phyloP scores from a whole-genome alignment of 768 basidiomycete species.

The Trametes elegans region DNA sequence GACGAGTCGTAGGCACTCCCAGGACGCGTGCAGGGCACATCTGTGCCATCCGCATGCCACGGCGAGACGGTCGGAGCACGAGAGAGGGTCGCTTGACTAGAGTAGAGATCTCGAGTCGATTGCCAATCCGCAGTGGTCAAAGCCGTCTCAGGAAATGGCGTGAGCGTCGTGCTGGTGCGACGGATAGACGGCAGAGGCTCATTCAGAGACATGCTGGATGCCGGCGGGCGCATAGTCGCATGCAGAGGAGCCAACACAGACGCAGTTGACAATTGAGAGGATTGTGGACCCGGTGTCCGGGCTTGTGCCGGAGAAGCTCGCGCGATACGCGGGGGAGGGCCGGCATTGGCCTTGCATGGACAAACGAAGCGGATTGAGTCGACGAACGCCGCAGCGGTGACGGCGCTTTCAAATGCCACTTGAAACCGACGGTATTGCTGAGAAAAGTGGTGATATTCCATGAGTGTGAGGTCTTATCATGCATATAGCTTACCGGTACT shows the following conservation, averaged over 20 bases:
- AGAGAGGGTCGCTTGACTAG: not conserved
- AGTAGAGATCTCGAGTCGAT: not conserved
- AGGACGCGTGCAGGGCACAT: not conserved
- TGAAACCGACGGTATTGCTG: slow-evolving; percentile 80
- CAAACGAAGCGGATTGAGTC: slow-evolving; percentile 64
- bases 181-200: not conserved
- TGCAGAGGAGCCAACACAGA: not conserved
- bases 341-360: slow-evolving; percentile 65
- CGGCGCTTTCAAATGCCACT: slow-evolving; percentile 56
- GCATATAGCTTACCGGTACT: slow-evolving; percentile 30
- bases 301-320: not conserved
- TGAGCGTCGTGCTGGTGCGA: not conserved
- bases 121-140: not conserved
- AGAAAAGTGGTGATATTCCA: slow-evolving; percentile 8
- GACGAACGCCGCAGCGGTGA: slow-evolving; percentile 55
- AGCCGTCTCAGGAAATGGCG: not conserved
- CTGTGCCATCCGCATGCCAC: not conserved
- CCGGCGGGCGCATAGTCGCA: not conserved
- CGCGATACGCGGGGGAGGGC: slow-evolving; percentile 22
- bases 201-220: not conserved
- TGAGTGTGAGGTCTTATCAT: not conserved
- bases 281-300: not conserved
- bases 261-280: not conserved
- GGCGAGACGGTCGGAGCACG: not conserved
- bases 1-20: not conserved